Conservation (phyloP, 176 grass and related monocot genomes). For the Eleusine coracana region DNA sequence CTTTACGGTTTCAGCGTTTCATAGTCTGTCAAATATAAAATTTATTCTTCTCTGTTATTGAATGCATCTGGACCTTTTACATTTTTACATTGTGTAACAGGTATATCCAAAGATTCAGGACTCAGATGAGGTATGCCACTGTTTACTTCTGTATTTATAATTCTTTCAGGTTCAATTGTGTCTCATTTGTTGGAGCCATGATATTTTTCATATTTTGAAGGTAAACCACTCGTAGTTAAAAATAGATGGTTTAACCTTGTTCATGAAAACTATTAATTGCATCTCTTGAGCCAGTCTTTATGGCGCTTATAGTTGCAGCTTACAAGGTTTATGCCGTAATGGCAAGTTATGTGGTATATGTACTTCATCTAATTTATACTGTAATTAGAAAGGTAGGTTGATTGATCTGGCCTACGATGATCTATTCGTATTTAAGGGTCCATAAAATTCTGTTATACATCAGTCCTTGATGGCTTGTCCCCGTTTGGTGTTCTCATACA, state of each 20-base stretch:
- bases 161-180: not conserved
- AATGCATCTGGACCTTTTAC: conserved; percentile 10
- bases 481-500: too few relatives aligned
- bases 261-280: not conserved
- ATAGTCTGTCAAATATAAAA: not conserved
- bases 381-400: not conserved
- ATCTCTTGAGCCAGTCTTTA: not conserved
- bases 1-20: conserved; percentile 4
- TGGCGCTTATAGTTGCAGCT: too few relatives aligned
- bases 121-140: conserved; percentile 66
- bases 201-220: too few relatives aligned
- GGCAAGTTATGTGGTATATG: not conserved
- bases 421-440: not conserved
- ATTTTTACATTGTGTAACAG: conserved; percentile 48
- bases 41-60: conserved; percentile 3
- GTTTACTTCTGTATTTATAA: conserved; percentile 1
- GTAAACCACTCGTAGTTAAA: too few relatives aligned
- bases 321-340: not conserved
- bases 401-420: not conserved
- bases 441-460: not conserved
- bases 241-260: too few relatives aligned
- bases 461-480: too few relatives aligned
- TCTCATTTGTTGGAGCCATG: not conserved
- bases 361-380: not conserved
- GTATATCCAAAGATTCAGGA: conserved; percentile 92